Evolutionary conservation across 106 monocot species (phyloP), one percentile per base, ranked within the genome.

Genomic region (Hemerocallis citrina): DNA sequence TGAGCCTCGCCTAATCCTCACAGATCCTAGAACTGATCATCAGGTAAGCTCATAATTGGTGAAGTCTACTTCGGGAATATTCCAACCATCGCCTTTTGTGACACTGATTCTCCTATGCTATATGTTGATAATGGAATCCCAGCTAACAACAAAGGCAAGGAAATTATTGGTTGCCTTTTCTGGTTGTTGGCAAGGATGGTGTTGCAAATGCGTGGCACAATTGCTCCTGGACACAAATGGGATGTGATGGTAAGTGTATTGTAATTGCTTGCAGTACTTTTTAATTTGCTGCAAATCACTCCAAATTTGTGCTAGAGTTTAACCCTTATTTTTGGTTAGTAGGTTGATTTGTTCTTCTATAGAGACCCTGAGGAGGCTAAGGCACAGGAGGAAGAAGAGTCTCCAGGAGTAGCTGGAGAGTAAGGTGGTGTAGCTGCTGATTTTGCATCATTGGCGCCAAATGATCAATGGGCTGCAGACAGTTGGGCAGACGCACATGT

Each of bases 331-430:
- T n/a, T n/a, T n/a, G n/a, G n/a, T n/a, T n/a, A 38, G 48, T 61
- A 91, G 91, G 91, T 91, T 33, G 85, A 91, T 70, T 59, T 91
- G 42, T 91, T 91, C 50, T 91, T 91, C 79, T 91, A 91, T 56
- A 74, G 91, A 61, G 91, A 86, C 4, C 91, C 91, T 33, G 91
- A 85, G 58, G 91, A 86, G 36, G 65, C 83, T 1, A 92, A 92
- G 72, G 86, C 86, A 34, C 72, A 77, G 6, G 83, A 72, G 41
- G 92, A 92, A 51, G 85, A 81, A 57, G 82, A 74, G 24, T 72
- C 69, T 60, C 65, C 72, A 25, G 46, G n/a, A n/a, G n/a, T 62
- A 2, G 73, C 76, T 11, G 67, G 71, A 57, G 85, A 86, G 1
- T 83, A 74, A 58, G 70, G 76, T 78, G 69, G 52, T 5, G 55